Percentiles rank a stretch among this genome's conserved stretches.
These are phyloP conservation scores for Kwoniella europaea DNA, from an alignment of 768 basidiomycete genomes.

Conservation along the genomic window DNA sequence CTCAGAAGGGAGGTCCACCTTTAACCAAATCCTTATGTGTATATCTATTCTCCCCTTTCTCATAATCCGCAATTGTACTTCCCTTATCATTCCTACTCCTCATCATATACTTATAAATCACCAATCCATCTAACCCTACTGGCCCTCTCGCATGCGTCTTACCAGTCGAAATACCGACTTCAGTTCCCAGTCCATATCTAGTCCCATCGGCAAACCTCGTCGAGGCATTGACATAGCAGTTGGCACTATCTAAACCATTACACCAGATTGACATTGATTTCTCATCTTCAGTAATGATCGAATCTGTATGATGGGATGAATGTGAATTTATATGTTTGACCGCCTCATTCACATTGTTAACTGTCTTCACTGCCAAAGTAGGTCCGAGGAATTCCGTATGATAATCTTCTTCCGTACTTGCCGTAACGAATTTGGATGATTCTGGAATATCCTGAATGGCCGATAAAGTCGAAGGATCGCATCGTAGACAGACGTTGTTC, in stretches of 20 bases:
- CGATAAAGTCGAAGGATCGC: conserved; percentile 70
- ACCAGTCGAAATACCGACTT: conserved; percentile 96
- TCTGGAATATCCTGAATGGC: conserved; percentile 61
- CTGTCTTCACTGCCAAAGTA: conserved; percentile 76
- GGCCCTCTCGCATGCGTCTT: conserved; percentile 96
- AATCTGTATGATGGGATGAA: conserved; percentile 93
- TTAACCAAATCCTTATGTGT: conserved; percentile 53
- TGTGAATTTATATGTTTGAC: conserved; percentile 89
- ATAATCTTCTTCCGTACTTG: conserved; percentile 71
- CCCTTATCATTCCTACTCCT: conserved; percentile 74
- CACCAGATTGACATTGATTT: conserved; percentile 70
- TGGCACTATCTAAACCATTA: conserved; percentile 86
- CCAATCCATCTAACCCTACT: conserved; percentile 88
- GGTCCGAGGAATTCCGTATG: conserved; percentile 85
- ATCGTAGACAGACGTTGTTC: conserved; percentile 75
- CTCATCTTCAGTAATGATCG: conserved; percentile 82
- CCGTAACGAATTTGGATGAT: conserved; percentile 60
- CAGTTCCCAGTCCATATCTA: conserved; percentile 94
- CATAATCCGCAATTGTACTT: conserved; percentile 86
- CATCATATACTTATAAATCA: conserved; percentile 96
- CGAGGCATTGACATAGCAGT: conserved; percentile 91
- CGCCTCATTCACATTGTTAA: conserved; percentile 74
- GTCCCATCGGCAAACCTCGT: conserved; percentile 97
- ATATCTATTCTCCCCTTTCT: conserved; percentile 70
- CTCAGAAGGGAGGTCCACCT: conserved; percentile 40